These are phyloP conservation scores for Colletotrichum endophyticum DNA, from an alignment of 2,329 filamentous ascomycete species.

Conservation along the genomic window DNA sequence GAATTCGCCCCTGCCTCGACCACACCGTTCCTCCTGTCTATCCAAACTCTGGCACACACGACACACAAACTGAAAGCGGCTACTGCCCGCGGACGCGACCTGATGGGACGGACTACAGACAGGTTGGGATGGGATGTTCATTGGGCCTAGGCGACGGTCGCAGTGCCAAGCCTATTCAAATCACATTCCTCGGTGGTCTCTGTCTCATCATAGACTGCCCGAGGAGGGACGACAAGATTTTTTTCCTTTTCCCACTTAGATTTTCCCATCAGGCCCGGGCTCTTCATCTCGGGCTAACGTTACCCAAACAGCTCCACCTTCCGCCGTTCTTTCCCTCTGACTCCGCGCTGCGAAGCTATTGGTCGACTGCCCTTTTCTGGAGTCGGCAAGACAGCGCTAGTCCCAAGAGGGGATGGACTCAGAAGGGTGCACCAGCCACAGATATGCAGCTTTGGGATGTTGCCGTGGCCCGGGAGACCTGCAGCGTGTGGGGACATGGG, in stretches of 20 bases:
- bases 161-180: constrained; percentile 1
- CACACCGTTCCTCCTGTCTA: not conserved
- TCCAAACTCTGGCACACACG: not conserved
- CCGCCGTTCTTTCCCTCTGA: not conserved
- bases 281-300: constrained; percentile 8
- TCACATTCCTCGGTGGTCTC: constrained; percentile 1
- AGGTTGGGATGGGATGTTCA: not conserved
- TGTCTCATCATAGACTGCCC: not conserved
- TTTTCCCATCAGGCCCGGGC: not conserved
- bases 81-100: not conserved
- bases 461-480: constrained; percentile 14
- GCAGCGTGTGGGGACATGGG: constrained; percentile 1
- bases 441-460: not conserved
- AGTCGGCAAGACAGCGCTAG: not conserved
- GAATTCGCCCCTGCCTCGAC: not conserved
- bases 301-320: constrained; percentile 12
- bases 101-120: not conserved
- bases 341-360: not conserved
- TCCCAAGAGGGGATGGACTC: not conserved
- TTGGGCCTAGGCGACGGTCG: not conserved
- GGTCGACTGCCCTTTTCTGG: not conserved
- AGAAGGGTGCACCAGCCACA: constrained; percentile 5
- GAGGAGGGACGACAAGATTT: too few relatives aligned
- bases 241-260: not conserved
- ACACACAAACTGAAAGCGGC: not conserved